Evolutionary conservation across 2,329 filamentous ascomycete species (phyloP), one percentile per base, ranked within the genome.

Genomic region (Penicillium sp.): DNA sequence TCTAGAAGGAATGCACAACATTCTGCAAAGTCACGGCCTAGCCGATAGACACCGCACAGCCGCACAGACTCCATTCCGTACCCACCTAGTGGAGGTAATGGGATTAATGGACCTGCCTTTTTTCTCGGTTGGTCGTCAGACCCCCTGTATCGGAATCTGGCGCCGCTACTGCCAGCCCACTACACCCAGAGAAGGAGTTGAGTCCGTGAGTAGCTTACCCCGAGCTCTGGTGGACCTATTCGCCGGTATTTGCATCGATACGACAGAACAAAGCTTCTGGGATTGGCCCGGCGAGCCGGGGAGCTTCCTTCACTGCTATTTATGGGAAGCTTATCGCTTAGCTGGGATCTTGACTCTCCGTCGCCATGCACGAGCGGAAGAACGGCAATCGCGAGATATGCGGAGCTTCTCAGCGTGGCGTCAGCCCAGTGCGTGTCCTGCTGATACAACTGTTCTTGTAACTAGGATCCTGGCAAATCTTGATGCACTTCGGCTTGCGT

Each of bases 1-100:
- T 52, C 54, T 73, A 2, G 64, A 68, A 58, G 70, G 70, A 14
- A 70, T 73, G 63, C 62, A 72, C 54, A 67, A 60, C n/a, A 67
- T 73, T 14, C 55, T 72, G 3, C 62, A 67, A 50, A 60, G 54
- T 25, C 58, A 64, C 5, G 64, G 55, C 8, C 35, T 65, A 2
- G 52, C 51, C 21, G 35, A 54, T 26, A 23, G 23, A 1, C 54
- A 50, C 16, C 25, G 25, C 7, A 43, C 52, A 25, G 11, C 37
- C 13, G 50, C 53, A 3, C 53, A 37, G 26, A 54, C 50, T 13
- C 21, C 54, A 6, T 69, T 72, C 19, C 65, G 66, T 1, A 57
- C 55, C 1, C 69, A 72, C 19, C 54, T 71, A 1, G 55, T 71
- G 2, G 69, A 72, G 39, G 71, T 71, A 4, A 69, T 73, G 69